Evolutionary conservation across 2,329 filamentous ascomycete genomes (phyloP), one percentile per base, ranked within the genome.

Genomic region (Leptographium radiaticola): DNA sequence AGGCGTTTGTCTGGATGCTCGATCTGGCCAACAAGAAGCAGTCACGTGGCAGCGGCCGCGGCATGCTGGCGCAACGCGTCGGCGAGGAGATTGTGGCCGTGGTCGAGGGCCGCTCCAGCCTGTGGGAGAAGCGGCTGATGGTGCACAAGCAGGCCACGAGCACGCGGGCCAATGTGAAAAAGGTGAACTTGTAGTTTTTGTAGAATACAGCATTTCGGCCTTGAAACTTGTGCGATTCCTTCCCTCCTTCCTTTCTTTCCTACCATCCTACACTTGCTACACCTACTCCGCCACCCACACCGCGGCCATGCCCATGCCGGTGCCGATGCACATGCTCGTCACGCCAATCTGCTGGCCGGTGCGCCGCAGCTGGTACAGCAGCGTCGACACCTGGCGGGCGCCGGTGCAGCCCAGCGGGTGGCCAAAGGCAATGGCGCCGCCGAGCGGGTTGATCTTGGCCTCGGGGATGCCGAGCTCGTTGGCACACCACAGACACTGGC

Each of bases 261-360:
- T n/a, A n/a, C 16, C 30, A 6, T n/a, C 30, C 16, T 8, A 4
- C 6, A 36, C 31, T 36, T 12, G 15, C 8, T 15, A 15, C 20
- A n/a, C 20, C 15, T 88, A 95, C 75, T 95, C 90, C 4, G 89
- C 87, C 60, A 96, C 90, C 89, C 90, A 96, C 56, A 96, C 85
- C 57, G 90, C 89, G 55, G 89, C 90, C 89, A 96, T 95, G 52
- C 91, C 91, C 93, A 97, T 97, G 52, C 89, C 91, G 2, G 91
- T 97, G 51, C 91, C 93, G 50, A 97, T 74, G 67, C 93, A 98
- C 93, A 97, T 97, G 69, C 86, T 91, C 34, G 89, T 96, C 44
- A 95, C 82, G 51, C 93, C 93, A 57, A 97, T 73, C 77, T 86
- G 87, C 77, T 93, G 79, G 55, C 84, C 82, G 53, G 81, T 93